phyloP scores from a whole-genome alignment of 139 green algal species.

The Chlorella sp. region DNA sequence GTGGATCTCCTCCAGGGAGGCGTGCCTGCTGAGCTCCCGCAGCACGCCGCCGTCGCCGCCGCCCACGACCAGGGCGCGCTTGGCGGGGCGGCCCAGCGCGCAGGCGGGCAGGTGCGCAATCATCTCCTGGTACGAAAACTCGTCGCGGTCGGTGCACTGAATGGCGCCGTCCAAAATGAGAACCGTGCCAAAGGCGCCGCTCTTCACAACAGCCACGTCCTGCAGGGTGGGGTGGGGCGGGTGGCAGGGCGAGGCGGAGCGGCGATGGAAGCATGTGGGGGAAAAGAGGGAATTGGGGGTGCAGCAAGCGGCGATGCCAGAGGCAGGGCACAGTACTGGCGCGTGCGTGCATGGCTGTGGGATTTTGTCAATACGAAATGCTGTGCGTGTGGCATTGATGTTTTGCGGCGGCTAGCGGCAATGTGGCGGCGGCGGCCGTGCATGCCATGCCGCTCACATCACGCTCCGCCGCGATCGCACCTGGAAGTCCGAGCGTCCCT shows the following conservation, averaged over 20 bases:
- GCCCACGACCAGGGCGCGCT: conserved; percentile 93
- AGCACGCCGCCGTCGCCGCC: conserved; percentile 98
- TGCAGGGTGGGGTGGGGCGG: conserved; percentile 56
- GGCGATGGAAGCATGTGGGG: too few relatives aligned
- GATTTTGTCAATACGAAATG: too few relatives aligned
- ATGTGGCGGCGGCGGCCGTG: neutral
- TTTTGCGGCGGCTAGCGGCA: neutral
- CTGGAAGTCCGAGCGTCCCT: conserved; percentile 93
- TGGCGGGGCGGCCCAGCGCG: conserved; percentile 67
- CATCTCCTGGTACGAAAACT: conserved; percentile 99
- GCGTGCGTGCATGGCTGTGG: too few relatives aligned
- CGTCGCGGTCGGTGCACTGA: conserved; percentile 95
- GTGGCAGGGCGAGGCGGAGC: neutral
- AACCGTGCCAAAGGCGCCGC: conserved; percentile 89
- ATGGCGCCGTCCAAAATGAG: conserved; percentile 98
- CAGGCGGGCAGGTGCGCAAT: conserved; percentile 95
- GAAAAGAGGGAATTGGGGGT: neutral
- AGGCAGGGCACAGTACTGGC: too few relatives aligned
- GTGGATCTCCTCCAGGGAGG: conserved; percentile 87
- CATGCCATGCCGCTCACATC: neutral
- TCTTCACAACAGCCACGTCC: conserved; percentile 88
- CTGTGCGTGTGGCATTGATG: too few relatives aligned
- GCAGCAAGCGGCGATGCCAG: neutral
- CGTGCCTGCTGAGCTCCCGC: conserved; percentile 87
- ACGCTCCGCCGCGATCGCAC: conserved; percentile 44